phyloP scores from a whole-genome alignment of 2,329 filamentous ascomycete genomes.

The Ophiosphaerella narmari region DNA sequence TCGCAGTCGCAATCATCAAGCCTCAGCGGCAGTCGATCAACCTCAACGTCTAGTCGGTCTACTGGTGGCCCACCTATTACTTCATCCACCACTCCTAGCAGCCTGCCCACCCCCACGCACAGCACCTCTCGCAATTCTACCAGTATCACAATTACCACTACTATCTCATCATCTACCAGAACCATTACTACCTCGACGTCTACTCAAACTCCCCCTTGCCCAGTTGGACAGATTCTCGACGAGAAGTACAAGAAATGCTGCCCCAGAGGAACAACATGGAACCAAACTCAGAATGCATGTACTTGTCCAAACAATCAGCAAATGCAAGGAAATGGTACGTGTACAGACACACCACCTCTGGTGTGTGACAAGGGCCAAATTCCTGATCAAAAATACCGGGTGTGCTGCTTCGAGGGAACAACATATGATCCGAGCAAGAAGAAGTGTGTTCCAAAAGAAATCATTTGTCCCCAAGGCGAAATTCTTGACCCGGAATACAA shows the following conservation, averaged over 20 bases:
- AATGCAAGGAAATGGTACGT: neutral
- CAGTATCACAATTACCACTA: neutral
- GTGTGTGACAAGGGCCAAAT: neutral
- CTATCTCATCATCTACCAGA: no score
- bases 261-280: neutral
- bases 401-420: neutral
- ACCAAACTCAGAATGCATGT: neutral
- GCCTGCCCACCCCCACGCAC: no score
- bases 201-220: neutral
- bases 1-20: no score
- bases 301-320: neutral
- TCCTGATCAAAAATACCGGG: neutral
- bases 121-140: no score
- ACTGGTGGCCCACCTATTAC: no score
- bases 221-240: neutral
- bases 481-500: neutral
- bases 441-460: neutral
- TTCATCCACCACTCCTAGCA: no score
- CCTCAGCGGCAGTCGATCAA: no score
- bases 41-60: no score
- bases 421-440: neutral
- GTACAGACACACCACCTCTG: neutral
- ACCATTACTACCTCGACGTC: neutral
- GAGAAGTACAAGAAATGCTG: slow-evolving; percentile 1
- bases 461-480: neutral